Conservation (phyloP, 2,329 filamentous ascomycete species). For the Aspergillus sp. region DNA sequence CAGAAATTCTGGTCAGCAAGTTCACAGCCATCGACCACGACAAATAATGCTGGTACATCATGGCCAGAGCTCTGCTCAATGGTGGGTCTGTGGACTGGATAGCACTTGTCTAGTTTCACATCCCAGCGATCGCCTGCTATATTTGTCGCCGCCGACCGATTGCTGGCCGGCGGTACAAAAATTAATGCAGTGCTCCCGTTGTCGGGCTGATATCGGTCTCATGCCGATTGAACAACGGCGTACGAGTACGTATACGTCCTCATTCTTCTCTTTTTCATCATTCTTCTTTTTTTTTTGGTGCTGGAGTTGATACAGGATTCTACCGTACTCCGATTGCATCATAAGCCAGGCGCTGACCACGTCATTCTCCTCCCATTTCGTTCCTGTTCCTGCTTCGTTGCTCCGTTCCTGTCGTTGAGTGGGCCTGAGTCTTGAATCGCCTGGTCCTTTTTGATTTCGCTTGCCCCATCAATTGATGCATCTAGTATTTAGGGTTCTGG, state of each 20-base stretch:
- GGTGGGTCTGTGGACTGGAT: conserved; percentile 5
- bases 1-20: neutral
- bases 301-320: neutral
- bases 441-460: neutral
- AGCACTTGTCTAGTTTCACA: conserved; percentile 18
- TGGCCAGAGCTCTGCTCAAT: neutral
- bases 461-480: too few species aligned
- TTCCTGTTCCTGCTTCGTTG: conserved; percentile 6
- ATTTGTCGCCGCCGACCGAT: conserved; percentile 7
- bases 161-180: neutral
- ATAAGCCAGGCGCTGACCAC: conserved; percentile 4
- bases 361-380: conserved; percentile 6
- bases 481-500: too few species aligned
- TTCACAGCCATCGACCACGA: neutral
- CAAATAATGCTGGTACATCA: neutral
- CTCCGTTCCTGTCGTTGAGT: neutral
- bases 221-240: neutral
- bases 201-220: neutral
- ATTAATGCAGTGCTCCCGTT: neutral
- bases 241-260: neutral
- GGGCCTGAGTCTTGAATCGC: neutral
- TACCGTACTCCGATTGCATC: neutral
- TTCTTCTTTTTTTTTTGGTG: neutral
- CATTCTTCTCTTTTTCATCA: neutral
- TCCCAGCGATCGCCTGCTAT: conserved; percentile 18